These are phyloP conservation scores for Begonia fuchsioides DNA, from an alignment of 306 rosid species.

Conservation along the genomic window DNA sequence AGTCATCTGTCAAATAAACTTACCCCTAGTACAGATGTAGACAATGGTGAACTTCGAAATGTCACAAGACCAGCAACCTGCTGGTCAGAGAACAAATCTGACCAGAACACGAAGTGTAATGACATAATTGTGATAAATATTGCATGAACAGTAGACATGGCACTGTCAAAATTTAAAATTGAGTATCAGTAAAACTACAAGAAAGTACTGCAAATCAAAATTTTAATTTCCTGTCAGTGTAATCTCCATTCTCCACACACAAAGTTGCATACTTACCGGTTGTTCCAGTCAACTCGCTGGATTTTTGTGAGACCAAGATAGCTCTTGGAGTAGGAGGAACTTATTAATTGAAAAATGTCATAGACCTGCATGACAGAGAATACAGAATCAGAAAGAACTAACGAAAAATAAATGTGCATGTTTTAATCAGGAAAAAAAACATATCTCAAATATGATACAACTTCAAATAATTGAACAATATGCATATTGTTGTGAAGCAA, in stretches of 20 bases:
- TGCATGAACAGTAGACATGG: constrained; percentile 47
- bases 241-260: too few relatives aligned
- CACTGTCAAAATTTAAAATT: constrained; percentile 25
- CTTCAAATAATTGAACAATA: background rate
- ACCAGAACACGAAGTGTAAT: constrained; percentile 44
- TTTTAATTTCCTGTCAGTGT: too few relatives aligned
- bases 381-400: background rate
- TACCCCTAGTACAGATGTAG: constrained; percentile 43
- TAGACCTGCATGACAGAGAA: constrained; percentile 22
- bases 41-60: constrained; percentile 35
- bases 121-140: constrained; percentile 37
- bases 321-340: constrained; percentile 32
- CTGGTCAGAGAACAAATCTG: constrained; percentile 52
- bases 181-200: constrained; percentile 10
- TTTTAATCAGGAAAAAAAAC: background rate
- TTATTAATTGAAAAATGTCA: constrained; percentile 37
- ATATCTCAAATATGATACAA: background rate
- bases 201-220: too few relatives aligned
- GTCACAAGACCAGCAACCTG: constrained; percentile 27
- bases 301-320: constrained; percentile 42
- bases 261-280: constrained; percentile 23
- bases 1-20: constrained; percentile 6
- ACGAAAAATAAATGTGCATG: background rate
- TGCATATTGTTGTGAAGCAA: background rate
- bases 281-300: constrained; percentile 48